phyloP scores from a whole-genome alignment of 768 basidiomycete species.

The Termitomyces sp. region DNA sequence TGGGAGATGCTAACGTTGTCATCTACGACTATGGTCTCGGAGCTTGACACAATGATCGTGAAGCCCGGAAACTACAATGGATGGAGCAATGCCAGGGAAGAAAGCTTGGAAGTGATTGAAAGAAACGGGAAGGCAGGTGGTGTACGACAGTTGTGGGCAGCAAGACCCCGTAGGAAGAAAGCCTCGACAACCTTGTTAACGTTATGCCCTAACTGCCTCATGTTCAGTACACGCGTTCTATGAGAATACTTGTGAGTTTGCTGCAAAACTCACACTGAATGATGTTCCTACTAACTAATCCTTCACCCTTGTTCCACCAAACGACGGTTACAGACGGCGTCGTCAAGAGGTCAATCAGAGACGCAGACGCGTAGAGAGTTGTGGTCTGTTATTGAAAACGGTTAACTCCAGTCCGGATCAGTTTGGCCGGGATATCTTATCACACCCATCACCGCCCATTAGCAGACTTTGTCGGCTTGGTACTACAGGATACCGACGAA shows the following conservation, averaged over 20 bases:
- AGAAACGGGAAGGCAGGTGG: constrained; percentile 9
- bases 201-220: constrained; percentile 46
- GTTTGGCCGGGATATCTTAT: constrained; percentile 16
- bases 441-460: constrained; percentile 13
- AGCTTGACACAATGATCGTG: constrained; percentile 5
- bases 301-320: constrained; percentile 8
- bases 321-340: constrained; percentile 8
- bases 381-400: constrained; percentile 11
- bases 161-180: constrained; percentile 16
- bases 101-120: constrained; percentile 4
- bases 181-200: constrained; percentile 27
- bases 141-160: constrained; percentile 18
- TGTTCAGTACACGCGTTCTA: constrained; percentile 48
- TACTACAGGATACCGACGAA: not conserved
- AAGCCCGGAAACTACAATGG: constrained; percentile 1
- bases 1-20: constrained; percentile 26
- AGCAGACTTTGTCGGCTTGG: constrained; percentile 7
- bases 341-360: constrained; percentile 8
- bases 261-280: constrained; percentile 19
- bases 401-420: constrained; percentile 15
- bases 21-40: constrained; percentile 22
- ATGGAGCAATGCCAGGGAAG: constrained; percentile 11
- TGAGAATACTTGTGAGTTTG: constrained; percentile 16
- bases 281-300: constrained; percentile 1
- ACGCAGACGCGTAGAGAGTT: constrained; percentile 14